Evolutionary conservation across 164 flowering plant species (phyloP), one percentile per base, ranked within the genome.

Genomic region (Berberis thunbergii): DNA sequence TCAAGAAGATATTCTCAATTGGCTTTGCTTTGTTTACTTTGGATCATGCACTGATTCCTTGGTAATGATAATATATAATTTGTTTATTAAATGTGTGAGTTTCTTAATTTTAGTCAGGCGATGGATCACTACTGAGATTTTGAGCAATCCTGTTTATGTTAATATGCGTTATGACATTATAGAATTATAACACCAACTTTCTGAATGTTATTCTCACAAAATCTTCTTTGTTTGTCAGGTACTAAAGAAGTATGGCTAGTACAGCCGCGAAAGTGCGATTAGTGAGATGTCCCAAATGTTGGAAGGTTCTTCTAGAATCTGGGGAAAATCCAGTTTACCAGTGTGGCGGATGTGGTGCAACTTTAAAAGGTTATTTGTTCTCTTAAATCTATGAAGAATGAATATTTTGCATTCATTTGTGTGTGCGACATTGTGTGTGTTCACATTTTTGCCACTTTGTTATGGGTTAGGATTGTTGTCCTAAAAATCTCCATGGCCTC

Each of bases 201-300:
- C 50, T 48, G 50, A 48, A 48, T 6, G 7, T 7, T 48, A 7
- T 48, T 48, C 10, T 48, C 2, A 59, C 49, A 4, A 45, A 45
- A 3, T 41, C 42, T 2, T 49, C 9, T 26, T 9, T 61, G 42
- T 48, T 26, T 43, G 50, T 11, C 54, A 64, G 59, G 49, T 46
- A 7, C 56, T 57, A 62, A 72, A 68, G 56, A 9, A 74, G 62
- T 53, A 85, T 83, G 88, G 66, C 64, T 2, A 59, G 69, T 41
- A 68, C 39, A 50, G 4, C 11, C 43, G 58, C 70, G 6, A 77
- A 79, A 75, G 70, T 81, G 56, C 80, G 95, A 64, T 9, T 85
- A 1, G 97, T 90, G 56, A 71, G 65, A 68, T 90, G 97, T 67
- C 97, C 97, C 39, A 90, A 70, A 74, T 90, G 97, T 60, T 61